Evolutionary conservation across 257 asterid genomes (phyloP), one percentile per base, ranked within the genome.

Genomic region (Cruciata laevipes): DNA sequence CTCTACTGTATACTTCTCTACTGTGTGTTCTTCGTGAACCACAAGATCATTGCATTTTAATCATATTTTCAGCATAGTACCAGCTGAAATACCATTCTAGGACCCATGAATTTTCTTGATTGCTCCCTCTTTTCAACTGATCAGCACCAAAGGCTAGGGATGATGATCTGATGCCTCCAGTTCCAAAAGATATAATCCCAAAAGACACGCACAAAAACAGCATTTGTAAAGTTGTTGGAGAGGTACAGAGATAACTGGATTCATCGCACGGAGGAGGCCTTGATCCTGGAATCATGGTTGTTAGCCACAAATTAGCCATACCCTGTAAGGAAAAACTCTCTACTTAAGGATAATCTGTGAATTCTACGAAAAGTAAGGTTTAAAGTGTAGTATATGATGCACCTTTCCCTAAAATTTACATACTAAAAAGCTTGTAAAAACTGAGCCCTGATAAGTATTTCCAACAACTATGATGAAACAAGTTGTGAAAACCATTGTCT

Each of bases 131-230:
- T 31, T 71, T 79, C 51, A 90, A 59, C 40, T 90, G 97, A 71
- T 88, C 81, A 0, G 87, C 88, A 4, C 95, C 95, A 18, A 90
- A 90, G n/a, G 93, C 90, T 57, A 88, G 71, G 47, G 85, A 82
- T 24, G 83, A 79, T 3, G 96, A 74, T 63, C 88, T 65, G 21
- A 85, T 75, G 6, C 89, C 95, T 18, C 95, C 96, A 6, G 86
- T 82, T 65, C 97, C 97, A 8, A 85, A 74, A 1, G 97, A 81
- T 60, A 90, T 77, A n/a, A 88, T 78, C 14, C 77, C 95, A 1
- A 88, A 70, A 2, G 89, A 72, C 8, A 78, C 31, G 35, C 79
- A 80, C 11, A 90, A 76, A 53, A 76, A 75, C 27, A 76, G 5
- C 25, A 79, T 52, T 74, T 90, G 97, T 67, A 71, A 53, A 56